A percentile compares a stretch with the other conserved stretches of the same genome.
Conservation (phyloP, 306 rosid species). For the Lathyrus aphaca region DNA sequence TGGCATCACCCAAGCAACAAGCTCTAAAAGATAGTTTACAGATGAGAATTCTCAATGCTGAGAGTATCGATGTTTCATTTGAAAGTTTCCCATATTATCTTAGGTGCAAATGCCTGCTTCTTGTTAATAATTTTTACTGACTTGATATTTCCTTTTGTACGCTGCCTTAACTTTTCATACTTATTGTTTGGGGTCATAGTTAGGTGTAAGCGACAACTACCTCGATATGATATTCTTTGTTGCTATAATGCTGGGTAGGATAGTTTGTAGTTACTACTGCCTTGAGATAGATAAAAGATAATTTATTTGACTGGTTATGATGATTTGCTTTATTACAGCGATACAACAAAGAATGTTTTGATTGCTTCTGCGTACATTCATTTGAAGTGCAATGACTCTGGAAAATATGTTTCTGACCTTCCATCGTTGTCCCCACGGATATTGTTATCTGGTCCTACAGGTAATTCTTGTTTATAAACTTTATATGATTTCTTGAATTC, state of each 20-base stretch:
- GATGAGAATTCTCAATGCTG: slow-evolving; percentile 66
- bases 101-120: slow-evolving; percentile 56
- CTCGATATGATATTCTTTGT: slow-evolving; percentile 27
- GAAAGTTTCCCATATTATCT: slow-evolving; percentile 91
- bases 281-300: slow-evolving; percentile 14
- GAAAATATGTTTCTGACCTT: slow-evolving; percentile 73
- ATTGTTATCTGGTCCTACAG: slow-evolving; percentile 92
- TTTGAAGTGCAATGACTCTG: slow-evolving; percentile 74
- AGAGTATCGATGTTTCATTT: slow-evolving; percentile 69
- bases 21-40: slow-evolving; percentile 73
- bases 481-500: slow-evolving; percentile 3
- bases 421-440: slow-evolving; percentile 78
- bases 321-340: slow-evolving; percentile 61
- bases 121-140: slow-evolving; percentile 24
- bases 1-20: slow-evolving; percentile 66
- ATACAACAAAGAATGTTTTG: slow-evolving; percentile 78
- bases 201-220: slow-evolving; percentile 25
- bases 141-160: slow-evolving; percentile 11
- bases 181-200: slow-evolving; percentile 16
- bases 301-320: slow-evolving; percentile 30
- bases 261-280: slow-evolving; percentile 24
- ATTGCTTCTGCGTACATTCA: slow-evolving; percentile 75
- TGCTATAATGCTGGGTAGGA: slow-evolving; percentile 8
- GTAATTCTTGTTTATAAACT: slow-evolving; percentile 43
- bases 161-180: slow-evolving; percentile 13